These are phyloP conservation scores for Auriculariales sp. DNA, from an alignment of 768 basidiomycete species.

Conservation along the genomic window DNA sequence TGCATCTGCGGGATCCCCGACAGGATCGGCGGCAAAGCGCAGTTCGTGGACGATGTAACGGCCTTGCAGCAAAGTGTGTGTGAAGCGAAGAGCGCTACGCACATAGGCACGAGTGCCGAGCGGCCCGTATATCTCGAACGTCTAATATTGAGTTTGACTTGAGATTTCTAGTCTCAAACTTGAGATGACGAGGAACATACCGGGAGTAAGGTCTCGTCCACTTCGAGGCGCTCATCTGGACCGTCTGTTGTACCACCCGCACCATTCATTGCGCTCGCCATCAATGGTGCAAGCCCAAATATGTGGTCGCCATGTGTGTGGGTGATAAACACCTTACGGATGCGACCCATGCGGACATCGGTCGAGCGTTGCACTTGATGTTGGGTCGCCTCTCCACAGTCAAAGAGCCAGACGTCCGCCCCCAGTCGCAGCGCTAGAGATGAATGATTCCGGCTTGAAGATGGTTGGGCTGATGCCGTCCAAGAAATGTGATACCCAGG, in stretches of 20 bases:
- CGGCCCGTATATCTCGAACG: constrained; percentile 74
- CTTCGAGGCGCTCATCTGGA: constrained; percentile 32
- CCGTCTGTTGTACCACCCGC: constrained; percentile 50
- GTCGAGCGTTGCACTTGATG: constrained; percentile 46
- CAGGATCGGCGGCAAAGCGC: constrained; percentile 44
- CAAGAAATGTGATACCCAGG: constrained; percentile 52
- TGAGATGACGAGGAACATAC: too few relatives aligned
- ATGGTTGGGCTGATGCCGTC: constrained; percentile 76
- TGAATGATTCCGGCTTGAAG: constrained; percentile 66
- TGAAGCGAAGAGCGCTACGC: constrained; percentile 49
- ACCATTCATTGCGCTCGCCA: constrained; percentile 59
- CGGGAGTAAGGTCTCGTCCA: constrained; percentile 8
- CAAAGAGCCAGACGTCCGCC: constrained; percentile 69
- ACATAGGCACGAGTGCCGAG: constrained; percentile 71
- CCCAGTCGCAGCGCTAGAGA: constrained; percentile 51
- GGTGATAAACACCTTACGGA: constrained; percentile 75
- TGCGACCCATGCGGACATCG: constrained; percentile 68
- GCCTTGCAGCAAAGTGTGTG: constrained; percentile 47
- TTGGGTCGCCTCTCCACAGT: constrained; percentile 77
- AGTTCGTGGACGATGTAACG: constrained; percentile 79
- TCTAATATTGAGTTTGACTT: constrained; percentile 1
- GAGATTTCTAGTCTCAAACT: too few relatives aligned
- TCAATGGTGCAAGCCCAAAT: constrained; percentile 55
- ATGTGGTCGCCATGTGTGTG: constrained; percentile 85
- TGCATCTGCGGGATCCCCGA: constrained; percentile 30